Percentiles rank a stretch among this genome's conserved stretches.
Evolutionary conservation across 805 yeast genomes (phyloP).

Genomic region (Suhomyces canberraensis): DNA sequence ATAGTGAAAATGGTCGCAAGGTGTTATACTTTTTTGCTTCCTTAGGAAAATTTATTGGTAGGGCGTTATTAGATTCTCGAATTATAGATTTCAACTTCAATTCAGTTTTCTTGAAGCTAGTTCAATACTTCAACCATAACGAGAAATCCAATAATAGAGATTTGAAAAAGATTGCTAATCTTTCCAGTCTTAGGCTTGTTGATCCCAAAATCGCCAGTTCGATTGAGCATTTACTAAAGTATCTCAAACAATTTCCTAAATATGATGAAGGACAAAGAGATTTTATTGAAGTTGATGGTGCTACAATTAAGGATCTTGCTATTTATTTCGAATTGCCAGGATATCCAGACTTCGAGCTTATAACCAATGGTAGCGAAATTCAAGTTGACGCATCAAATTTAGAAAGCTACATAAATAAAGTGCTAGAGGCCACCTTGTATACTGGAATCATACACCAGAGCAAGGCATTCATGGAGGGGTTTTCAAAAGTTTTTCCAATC

Average conservation of each 20-base stretch:
- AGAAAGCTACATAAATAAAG: constrained; percentile 51
- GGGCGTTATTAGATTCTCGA: constrained; percentile 84
- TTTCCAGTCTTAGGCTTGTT: constrained; percentile 45
- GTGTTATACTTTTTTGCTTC: constrained; percentile 54
- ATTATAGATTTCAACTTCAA: constrained; percentile 80
- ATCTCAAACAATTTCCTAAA: constrained; percentile 27
- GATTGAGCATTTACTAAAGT: constrained; percentile 45
- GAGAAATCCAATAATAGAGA: constrained; percentile 8
- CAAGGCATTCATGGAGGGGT: constrained; percentile 71
- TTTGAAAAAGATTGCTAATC: constrained; percentile 20
- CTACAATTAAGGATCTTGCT: constrained; percentile 51
- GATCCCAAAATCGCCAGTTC: constrained; percentile 63
- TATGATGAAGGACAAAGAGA: constrained; percentile 15
- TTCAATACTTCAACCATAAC: constrained; percentile 35
- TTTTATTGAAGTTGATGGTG: constrained; percentile 27
- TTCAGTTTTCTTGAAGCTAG: constrained; percentile 62
- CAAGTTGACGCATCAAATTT: constrained; percentile 53
- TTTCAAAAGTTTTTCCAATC: constrained; percentile 78
- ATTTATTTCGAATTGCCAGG: constrained; percentile 80
- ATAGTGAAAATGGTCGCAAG: constrained; percentile 36
- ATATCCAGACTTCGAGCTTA: constrained; percentile 54
- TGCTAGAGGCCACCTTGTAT: constrained; percentile 58
- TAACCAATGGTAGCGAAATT: constrained; percentile 51
- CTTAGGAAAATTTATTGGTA: constrained; percentile 80
- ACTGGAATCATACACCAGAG: constrained; percentile 65